These are phyloP conservation scores for Wickerhamiella kurtzmanii DNA, from an alignment of 805 yeast species.

Conservation along the genomic window DNA sequence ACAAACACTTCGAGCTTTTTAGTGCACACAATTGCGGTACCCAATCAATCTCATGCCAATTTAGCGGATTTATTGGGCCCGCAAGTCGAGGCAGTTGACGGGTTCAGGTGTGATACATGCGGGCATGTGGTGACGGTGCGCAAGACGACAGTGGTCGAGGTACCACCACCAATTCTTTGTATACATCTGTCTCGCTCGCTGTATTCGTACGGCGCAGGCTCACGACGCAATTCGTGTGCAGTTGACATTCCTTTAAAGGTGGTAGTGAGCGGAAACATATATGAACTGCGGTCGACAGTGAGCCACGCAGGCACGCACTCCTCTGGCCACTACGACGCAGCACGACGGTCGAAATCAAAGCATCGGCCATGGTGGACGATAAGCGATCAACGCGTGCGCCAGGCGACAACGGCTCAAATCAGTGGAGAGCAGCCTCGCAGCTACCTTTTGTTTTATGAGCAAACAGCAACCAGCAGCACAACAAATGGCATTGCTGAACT, in stretches of 20 bases:
- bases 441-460: constrained; percentile 74
- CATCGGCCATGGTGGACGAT: constrained; percentile 52
- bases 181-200: constrained; percentile 82
- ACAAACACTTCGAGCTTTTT: constrained; percentile 48
- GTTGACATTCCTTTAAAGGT: constrained; percentile 49
- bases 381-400: constrained; percentile 61
- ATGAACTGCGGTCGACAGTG: constrained; percentile 56
- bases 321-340: constrained; percentile 85
- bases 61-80: constrained; percentile 43
- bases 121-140: constrained; percentile 41
- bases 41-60: constrained; percentile 36
- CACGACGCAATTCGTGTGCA: constrained; percentile 61
- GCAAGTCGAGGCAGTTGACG: constrained; percentile 58
- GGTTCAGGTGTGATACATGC: constrained; percentile 62
- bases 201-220: constrained; percentile 33
- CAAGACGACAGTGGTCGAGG: constrained; percentile 46
- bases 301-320: constrained; percentile 82
- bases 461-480: no score
- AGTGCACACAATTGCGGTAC: constrained; percentile 64
- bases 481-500: no score
- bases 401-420: constrained; percentile 44
- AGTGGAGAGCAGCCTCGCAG: constrained; percentile 61
- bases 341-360: constrained; percentile 32
- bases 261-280: constrained; percentile 32
- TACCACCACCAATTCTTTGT: constrained; percentile 58